A percentile compares a stretch with the other conserved stretches of the same genome.
These are phyloP conservation scores for Amniculicola lignicola DNA, from an alignment of 495 filamentous ascomycete species.

Conservation along the genomic window DNA sequence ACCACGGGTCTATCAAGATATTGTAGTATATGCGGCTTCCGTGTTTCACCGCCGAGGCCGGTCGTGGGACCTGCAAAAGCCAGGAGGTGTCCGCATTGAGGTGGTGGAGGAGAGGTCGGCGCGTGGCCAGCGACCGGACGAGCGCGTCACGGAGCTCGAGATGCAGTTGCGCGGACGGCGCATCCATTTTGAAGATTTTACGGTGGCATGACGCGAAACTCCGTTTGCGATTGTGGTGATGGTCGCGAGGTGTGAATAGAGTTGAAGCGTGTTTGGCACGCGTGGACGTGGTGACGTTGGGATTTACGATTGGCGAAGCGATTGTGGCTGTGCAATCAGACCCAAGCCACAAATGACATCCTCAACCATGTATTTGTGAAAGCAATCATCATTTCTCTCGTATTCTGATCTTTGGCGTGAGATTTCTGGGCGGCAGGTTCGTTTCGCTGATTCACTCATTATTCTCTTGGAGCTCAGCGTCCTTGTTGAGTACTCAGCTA, in stretches of 20 bases:
- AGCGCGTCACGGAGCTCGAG: conserved; percentile 37
- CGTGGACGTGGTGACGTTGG: neutral
- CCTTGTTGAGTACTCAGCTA: too few species aligned
- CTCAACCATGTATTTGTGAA: too few species aligned
- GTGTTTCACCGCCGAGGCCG: conserved; percentile 33
- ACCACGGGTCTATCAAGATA: conserved; percentile 58
- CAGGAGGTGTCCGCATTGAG: conserved; percentile 59
- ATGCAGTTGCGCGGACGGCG: conserved; percentile 40
- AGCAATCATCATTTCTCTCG: too few species aligned
- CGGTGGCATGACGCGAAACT: conserved; percentile 8
- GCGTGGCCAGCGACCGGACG: conserved; percentile 37
- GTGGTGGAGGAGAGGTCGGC: conserved; percentile 53
- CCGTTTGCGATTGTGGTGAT: neutral
- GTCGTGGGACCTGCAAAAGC: conserved; percentile 54
- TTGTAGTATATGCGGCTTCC: conserved; percentile 48
- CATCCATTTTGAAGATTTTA: conserved; percentile 20
- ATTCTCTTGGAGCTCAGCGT: too few species aligned
- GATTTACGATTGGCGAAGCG: too few species aligned
- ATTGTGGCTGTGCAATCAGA: neutral
- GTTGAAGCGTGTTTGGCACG: neutral
- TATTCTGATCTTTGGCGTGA: too few species aligned
- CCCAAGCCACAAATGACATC: neutral
- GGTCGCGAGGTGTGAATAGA: neutral
- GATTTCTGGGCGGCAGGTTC: too few species aligned
- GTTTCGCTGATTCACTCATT: too few species aligned